Percentiles rank a stretch among this genome's conserved stretches.
These are phyloP conservation scores for Teratosphaeria epicoccoides DNA, from an alignment of 2,329 filamentous ascomycete genomes.

Conservation along the genomic window DNA sequence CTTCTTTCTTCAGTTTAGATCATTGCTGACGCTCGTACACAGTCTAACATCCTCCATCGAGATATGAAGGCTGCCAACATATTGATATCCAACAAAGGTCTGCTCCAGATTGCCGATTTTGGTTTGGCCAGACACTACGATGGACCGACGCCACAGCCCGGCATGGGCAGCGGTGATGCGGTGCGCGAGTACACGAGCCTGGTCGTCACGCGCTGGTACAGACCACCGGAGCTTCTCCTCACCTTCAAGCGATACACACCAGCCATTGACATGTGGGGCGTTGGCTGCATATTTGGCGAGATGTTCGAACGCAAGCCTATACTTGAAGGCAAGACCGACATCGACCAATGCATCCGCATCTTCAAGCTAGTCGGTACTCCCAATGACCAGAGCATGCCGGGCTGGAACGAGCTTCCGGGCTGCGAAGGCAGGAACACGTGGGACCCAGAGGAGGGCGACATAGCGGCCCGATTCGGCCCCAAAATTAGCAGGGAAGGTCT, in stretches of 20 bases:
- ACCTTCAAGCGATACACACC: conserved; percentile 88
- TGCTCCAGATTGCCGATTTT: conserved; percentile 95
- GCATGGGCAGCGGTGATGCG: conserved; percentile 72
- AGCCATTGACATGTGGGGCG: conserved; percentile 96
- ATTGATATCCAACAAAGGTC: conserved; percentile 85
- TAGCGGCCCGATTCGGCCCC: conserved; percentile 58
- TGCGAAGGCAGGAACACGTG: conserved; percentile 61
- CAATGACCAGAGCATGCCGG: conserved; percentile 83
- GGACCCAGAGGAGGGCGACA: conserved; percentile 51
- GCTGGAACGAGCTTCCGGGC: conserved; percentile 73
- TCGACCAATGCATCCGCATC: conserved; percentile 83
- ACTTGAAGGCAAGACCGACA: conserved; percentile 76
- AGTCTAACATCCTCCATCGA: conserved; percentile 69
- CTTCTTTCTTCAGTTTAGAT: too few relatives aligned
- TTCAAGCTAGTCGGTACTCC: conserved; percentile 88
- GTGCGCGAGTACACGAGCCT: conserved; percentile 88
- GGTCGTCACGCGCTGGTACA: conserved; percentile 94
- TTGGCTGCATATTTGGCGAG: conserved; percentile 96
- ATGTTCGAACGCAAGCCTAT: conserved; percentile 95
- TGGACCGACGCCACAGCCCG: conserved; percentile 64
- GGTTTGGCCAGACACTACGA: conserved; percentile 90
- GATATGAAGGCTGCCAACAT: conserved; percentile 99
- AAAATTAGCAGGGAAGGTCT: conserved; percentile 50
- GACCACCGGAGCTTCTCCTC: conserved; percentile 83
- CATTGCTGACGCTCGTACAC: neutral